Base-by-base conservation (phyloP, 2,329 filamentous ascomycete species). In the Stagonosporopsis rhizophila region DNA sequence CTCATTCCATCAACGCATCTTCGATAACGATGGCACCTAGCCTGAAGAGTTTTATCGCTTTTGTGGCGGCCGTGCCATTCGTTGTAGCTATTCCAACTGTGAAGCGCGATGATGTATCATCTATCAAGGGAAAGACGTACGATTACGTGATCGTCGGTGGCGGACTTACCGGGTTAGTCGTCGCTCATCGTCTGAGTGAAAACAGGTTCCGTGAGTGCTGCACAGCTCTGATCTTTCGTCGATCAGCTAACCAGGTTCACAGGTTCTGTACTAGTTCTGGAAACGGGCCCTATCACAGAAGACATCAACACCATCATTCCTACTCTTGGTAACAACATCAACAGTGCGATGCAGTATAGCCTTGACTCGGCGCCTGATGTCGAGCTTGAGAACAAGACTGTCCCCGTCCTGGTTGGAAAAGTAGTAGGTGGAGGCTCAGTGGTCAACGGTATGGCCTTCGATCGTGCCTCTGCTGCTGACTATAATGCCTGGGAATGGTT, bases 401-500 rank as follows among this genome's bases (percentile, higher is more conserved):
- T 56, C 44, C 22, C 30, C 11, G 64, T 58, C n/a, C 39, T 49
- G 2, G 53, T 67, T 12, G 64, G 62, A 4, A 60, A 57, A 35
- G 69, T 69, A 2, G 70, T 76, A 1, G 74, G 75, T 12, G 75
- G 75, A 5, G 68, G 73, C 20, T 49, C 46, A n/a, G 46, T 41
- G 19, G 15, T 49, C 5, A 49, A 49, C 8, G 46, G 46, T 6
- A 72, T 77, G 70, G 56, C 63, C 14, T 75, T 70, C 28, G 67
- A 72, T 35, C 62, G 75, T 14, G 75, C 64, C 9, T 59, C 63
- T 12, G 56, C 66, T 25, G 68, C 59, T 9, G 69, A 73, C 46
- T 75, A 74, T 46, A 81, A 87, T 67, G 78, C 78, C 1, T 87
- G 85, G 85, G 80, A 79, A 41, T 69, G 76, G 25, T 69, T 87